phyloP scores from a whole-genome alignment of 352 stramenopile genomes.

The Phytophthora hibernalis region DNA sequence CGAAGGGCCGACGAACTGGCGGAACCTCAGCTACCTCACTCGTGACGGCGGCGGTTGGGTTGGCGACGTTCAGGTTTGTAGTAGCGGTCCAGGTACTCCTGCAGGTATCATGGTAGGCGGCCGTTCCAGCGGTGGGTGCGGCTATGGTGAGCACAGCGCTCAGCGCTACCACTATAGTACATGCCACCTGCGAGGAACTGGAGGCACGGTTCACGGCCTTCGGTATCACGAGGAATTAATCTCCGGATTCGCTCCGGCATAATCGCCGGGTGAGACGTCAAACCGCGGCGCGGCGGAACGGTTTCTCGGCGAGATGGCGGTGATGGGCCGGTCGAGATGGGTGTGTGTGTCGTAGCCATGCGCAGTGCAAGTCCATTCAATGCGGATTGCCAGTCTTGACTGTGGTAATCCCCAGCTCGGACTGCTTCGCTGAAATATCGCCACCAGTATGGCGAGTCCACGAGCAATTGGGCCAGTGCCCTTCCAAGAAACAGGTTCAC shows the following conservation, averaged over 20 bases:
- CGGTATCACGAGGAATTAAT: not conserved
- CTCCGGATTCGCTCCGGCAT: conserved; percentile 2
- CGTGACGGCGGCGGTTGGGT: no score
- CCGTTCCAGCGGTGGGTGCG: conserved; percentile 4
- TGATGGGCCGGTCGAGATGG: not conserved
- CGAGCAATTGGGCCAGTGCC: not conserved
- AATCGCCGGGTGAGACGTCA: not conserved
- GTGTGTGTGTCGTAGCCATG: not conserved
- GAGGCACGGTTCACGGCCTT: conserved; percentile 14
- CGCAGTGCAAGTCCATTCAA: conserved; percentile 10
- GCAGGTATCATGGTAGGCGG: not conserved
- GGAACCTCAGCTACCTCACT: no score
- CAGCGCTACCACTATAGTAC: conserved; percentile 7
- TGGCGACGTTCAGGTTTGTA: no score
- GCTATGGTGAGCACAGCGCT: not conserved
- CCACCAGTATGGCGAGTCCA: conserved; percentile 8
- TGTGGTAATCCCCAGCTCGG: conserved; percentile 9
- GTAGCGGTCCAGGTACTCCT: conserved; percentile 6
- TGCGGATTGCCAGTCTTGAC: not conserved
- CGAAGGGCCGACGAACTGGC: no score
- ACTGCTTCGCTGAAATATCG: not conserved
- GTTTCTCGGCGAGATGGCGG: not conserved
- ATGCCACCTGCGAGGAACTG: conserved; percentile 10
- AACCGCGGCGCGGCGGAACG: not conserved
- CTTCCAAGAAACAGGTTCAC: no score